Percentiles rank a stretch among this genome's conserved stretches.
These are phyloP conservation scores for Aspergillus sp. DNA, from an alignment of 2,329 filamentous ascomycete genomes.

Conservation along the genomic window DNA sequence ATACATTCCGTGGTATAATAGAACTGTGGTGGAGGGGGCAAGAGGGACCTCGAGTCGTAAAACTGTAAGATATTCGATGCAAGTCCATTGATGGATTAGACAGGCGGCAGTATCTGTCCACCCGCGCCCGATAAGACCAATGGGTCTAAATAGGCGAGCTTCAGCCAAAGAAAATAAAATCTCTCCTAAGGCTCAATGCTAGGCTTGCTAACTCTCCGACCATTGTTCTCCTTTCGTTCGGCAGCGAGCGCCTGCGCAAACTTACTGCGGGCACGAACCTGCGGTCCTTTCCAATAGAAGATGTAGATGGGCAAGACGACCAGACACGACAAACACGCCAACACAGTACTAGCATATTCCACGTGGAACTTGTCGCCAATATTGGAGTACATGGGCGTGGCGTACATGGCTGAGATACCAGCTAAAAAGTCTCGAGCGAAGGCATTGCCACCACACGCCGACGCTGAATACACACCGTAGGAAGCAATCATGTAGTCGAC, in stretches of 20 bases:
- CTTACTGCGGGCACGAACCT: conserved; percentile 50
- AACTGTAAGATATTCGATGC: no score
- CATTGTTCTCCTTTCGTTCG: conserved; percentile 19
- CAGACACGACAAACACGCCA: conserved; percentile 51
- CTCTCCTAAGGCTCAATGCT: background rate
- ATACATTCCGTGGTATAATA: background rate
- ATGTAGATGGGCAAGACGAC: conserved; percentile 56
- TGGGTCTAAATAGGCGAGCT: background rate
- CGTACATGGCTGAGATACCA: conserved; percentile 68
- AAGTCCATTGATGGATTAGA: no score
- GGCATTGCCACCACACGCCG: conserved; percentile 73
- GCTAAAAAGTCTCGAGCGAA: conserved; percentile 73
- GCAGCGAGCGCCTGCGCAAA: conserved; percentile 48
- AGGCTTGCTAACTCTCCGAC: conserved; percentile 17
- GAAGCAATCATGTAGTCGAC: conserved; percentile 77
- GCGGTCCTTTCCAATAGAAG: conserved; percentile 57
- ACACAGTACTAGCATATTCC: conserved; percentile 54
- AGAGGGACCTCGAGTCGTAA: background rate
- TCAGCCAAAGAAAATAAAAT: background rate
- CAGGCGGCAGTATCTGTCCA: no score
- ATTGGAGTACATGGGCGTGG: conserved; percentile 62
- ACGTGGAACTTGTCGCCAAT: conserved; percentile 46
- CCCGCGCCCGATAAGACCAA: background rate
- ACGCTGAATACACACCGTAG: conserved; percentile 71
- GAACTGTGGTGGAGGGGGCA: background rate